Evolutionary conservation across 73 alveolate genomes (phyloP).

Genomic region (Tetrahymena borealis): DNA sequence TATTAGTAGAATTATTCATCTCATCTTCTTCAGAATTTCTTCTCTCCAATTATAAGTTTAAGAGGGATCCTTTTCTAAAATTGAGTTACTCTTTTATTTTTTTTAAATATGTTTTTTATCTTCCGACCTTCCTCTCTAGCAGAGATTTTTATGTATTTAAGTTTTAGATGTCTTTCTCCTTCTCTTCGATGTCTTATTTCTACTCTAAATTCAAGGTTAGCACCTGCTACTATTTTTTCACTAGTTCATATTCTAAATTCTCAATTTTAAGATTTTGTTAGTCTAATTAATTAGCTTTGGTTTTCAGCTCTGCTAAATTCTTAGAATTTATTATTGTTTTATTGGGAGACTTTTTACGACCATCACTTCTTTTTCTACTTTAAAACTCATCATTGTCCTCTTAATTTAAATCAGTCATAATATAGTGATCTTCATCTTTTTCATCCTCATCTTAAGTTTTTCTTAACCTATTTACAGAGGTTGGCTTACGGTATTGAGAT

Average conservation of each 20-base stretch:
- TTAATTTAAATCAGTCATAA: not conserved
- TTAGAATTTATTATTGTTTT: not conserved
- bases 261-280: not conserved
- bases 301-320: not conserved
- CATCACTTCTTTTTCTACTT: not conserved
- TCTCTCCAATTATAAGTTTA: not conserved
- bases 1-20: not conserved
- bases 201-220: not conserved
- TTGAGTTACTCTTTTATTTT: not conserved
- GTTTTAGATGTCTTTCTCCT: not conserved
- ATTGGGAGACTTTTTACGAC: not conserved
- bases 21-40: not conserved
- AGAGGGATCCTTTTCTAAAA: not conserved
- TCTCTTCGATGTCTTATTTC: not conserved
- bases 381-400: not conserved
- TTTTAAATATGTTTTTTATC: not conserved
- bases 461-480: not conserved
- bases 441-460: not conserved
- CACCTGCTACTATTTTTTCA: not conserved
- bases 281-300: not conserved
- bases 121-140: not conserved
- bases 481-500: not conserved
- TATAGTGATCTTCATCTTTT: not conserved
- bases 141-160: not conserved
- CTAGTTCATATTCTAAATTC: not conserved